Base-by-base conservation (phyloP, 768 basidiomycete species). In the Suillus paluster region DNA sequence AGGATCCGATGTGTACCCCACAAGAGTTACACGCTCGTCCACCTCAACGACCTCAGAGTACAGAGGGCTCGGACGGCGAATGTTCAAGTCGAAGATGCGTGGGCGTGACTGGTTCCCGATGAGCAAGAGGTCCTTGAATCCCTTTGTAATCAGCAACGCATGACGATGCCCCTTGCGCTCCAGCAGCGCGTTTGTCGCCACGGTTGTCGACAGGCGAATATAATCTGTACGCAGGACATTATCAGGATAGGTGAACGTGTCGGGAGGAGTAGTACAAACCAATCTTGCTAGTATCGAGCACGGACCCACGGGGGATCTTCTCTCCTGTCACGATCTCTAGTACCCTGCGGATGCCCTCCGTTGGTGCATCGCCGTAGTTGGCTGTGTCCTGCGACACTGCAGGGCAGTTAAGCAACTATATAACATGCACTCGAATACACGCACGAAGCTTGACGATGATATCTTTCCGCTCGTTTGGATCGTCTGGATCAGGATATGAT, bases 51-150 rank as follows among this genome's bases (percentile, higher is more conserved):
- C 83, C 7, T 83, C 79, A 14, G 87, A 85, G 73, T 96, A 99
- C 6, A 99, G 79, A 4, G 92, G 90, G 0, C 83, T 67, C 0
- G 90, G 83, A 11, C 93, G 86, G 27, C 88, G 85, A 72, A 98
- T 96, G 68, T 96, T 92, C 27, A 99, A 82, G 74, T 97, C 96
- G 68, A 99, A 99, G 67, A 98, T 97, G 68, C 86, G 87, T 2
- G 97, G 97, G 23, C 97, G 90, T 19, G 94, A 90, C 73, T 98
- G 97, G 73, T 97, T 97, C 10, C 95, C 94, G 62, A 99, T 98
- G 36, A 92, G 82, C 7, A 99, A 83, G 11, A 98, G 86, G 74
- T 97, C 96, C 71, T 87, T 87, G 82, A 96, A 97, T 0, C 95
- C 95, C 63, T 86, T 86, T 1, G 97, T 98, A 69, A 96, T 97